Percentiles rank a stretch among this genome's conserved stretches.
Evolutionary conservation across 2,329 filamentous ascomycete genomes (phyloP).

Genomic region (Colletotrichum liaoningense): DNA sequence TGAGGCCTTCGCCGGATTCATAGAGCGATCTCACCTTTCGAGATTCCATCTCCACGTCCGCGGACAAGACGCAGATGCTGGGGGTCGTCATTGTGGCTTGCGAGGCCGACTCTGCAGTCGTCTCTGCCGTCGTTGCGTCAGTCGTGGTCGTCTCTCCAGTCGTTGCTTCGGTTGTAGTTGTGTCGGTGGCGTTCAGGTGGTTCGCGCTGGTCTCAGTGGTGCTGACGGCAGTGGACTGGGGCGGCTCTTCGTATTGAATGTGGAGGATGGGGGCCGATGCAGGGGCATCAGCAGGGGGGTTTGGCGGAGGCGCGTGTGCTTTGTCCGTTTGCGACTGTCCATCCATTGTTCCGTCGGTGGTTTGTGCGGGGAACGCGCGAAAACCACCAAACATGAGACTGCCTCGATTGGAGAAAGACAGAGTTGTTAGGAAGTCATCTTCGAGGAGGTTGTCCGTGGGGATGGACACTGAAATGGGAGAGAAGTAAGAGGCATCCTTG

Average conservation of each 20-base stretch:
- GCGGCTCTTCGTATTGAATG: conserved; percentile 26
- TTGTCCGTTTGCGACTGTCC: conserved; percentile 14
- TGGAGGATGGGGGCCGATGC: conserved; percentile 19
- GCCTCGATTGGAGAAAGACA: conserved; percentile 72
- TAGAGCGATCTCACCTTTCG: conserved; percentile 77
- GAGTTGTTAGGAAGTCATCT: conserved; percentile 65
- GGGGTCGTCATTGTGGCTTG: conserved; percentile 46
- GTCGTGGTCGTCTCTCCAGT: background rate
- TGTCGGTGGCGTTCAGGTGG: background rate
- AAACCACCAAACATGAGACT: conserved; percentile 69
- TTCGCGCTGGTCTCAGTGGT: background rate
- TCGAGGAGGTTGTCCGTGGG: conserved; percentile 68
- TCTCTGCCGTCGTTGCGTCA: conserved; percentile 30
- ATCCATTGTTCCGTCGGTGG: conserved; percentile 23
- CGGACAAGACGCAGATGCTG: conserved; percentile 64
- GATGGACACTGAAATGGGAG: conserved; percentile 66
- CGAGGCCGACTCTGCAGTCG: conserved; percentile 31
- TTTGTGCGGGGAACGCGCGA: conserved; percentile 27
- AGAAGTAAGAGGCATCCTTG: conserved; percentile 47
- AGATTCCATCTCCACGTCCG: conserved; percentile 71
- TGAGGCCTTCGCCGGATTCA: conserved; percentile 64
- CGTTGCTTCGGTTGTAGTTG: background rate
- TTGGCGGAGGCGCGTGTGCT: conserved; percentile 1
- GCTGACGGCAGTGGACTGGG: conserved; percentile 15
- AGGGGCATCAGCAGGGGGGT: conserved; percentile 12